These are phyloP conservation scores for Aspergillus floridensis DNA, from an alignment of 2,329 filamentous ascomycete species.

Conservation along the genomic window DNA sequence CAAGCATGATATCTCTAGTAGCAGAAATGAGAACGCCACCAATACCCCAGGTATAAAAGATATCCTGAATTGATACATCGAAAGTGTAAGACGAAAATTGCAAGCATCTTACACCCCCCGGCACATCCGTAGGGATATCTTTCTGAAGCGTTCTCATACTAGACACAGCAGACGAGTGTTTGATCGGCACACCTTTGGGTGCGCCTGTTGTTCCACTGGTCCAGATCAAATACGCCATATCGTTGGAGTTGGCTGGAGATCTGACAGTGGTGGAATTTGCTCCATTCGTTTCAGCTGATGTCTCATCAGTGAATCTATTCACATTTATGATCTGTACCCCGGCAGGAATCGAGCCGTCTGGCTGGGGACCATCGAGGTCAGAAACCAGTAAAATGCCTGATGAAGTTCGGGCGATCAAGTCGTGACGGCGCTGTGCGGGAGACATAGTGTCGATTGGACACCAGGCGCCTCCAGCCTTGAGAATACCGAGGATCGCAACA, in stretches of 20 bases:
- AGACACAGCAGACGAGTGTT: conserved; percentile 35
- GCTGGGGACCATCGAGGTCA: conserved; percentile 19
- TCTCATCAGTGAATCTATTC: conserved; percentile 15
- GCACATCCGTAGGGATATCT: conserved; percentile 30
- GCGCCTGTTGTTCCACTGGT: conserved; percentile 38
- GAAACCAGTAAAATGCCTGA: conserved; percentile 31
- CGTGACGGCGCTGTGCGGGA: conserved; percentile 38
- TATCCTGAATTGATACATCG: conserved; percentile 40
- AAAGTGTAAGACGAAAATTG: conserved; percentile 42
- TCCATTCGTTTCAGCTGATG: not conserved
- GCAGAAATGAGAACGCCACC: conserved; percentile 29
- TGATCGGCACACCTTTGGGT: conserved; percentile 41
- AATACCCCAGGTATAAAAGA: conserved; percentile 32
- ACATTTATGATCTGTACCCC: conserved; percentile 32
- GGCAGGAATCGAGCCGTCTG: conserved; percentile 26
- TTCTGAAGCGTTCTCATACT: conserved; percentile 37
- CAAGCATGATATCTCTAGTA: conserved; percentile 29
- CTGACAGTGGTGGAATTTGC: not conserved
- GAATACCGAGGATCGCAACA: conserved; percentile 42
- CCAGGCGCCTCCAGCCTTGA: conserved; percentile 45
- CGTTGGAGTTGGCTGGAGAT: conserved; percentile 11
- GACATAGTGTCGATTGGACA: conserved; percentile 43
- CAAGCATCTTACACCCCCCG: conserved; percentile 32
- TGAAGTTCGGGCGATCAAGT: conserved; percentile 37
- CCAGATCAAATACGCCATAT: conserved; percentile 41